These are phyloP conservation scores for Ambrosiella cleistominuta DNA, from an alignment of 2,329 filamentous ascomycete species.

Conservation along the genomic window DNA sequence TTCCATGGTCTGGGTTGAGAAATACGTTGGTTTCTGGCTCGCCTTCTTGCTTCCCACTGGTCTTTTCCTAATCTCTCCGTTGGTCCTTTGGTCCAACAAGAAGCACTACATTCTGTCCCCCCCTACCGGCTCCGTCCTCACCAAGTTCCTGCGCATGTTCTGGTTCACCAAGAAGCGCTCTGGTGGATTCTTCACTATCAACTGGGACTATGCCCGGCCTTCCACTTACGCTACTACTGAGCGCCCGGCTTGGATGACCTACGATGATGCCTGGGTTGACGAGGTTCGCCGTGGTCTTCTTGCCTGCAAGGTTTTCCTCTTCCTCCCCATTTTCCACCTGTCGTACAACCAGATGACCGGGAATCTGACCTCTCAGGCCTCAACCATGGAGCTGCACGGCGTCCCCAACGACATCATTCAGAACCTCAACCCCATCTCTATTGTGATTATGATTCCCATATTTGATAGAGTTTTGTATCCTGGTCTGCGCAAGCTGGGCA, in stretches of 20 bases:
- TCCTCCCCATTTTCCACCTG: slow-evolving; percentile 45
- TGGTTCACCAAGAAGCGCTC: slow-evolving; percentile 43
- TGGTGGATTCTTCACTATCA: slow-evolving; percentile 42
- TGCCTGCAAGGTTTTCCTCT: slow-evolving; percentile 55
- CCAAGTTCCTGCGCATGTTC: slow-evolving; percentile 47
- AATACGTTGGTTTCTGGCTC: slow-evolving; percentile 61
- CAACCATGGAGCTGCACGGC: slow-evolving; percentile 48
- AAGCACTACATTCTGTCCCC: slow-evolving; percentile 43
- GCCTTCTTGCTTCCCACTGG: slow-evolving; percentile 50
- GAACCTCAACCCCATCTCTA: slow-evolving; percentile 58
- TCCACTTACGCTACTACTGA: slow-evolving; percentile 36
- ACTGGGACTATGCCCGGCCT: slow-evolving; percentile 55
- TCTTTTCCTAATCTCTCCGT: slow-evolving; percentile 44
- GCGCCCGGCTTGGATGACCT: slow-evolving; percentile 59
- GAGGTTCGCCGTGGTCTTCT: slow-evolving; percentile 53
- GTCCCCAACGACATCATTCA: slow-evolving; percentile 63
- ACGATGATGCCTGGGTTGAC: slow-evolving; percentile 70
- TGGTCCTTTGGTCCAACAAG: slow-evolving; percentile 43
- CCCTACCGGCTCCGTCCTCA: slow-evolving; percentile 54
- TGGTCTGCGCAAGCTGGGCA: slow-evolving; percentile 39
- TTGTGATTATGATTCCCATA: slow-evolving; percentile 59
- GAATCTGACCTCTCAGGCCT: slow-evolving; percentile 46
- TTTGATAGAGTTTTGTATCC: slow-evolving; percentile 56
- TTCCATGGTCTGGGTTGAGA: slow-evolving; percentile 56
- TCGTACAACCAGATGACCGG: slow-evolving; percentile 43